A percentile compares a stretch with the other conserved stretches of the same genome.
These are phyloP conservation scores for Aspergillus udagawae DNA, from an alignment of 2,329 filamentous ascomycete genomes.

Conservation along the genomic window DNA sequence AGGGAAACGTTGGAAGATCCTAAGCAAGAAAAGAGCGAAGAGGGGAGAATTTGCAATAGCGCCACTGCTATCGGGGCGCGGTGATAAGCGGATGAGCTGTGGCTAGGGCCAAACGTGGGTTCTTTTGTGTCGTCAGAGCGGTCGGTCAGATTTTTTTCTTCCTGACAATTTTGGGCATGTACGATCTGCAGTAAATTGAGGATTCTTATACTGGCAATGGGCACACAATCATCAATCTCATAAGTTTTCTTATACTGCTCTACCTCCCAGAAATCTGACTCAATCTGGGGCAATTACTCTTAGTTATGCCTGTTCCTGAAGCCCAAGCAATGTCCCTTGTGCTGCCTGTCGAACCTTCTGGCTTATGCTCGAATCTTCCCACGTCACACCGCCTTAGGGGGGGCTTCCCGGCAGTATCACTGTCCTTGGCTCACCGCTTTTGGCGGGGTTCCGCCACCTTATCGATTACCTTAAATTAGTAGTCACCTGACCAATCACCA, in stretches of 20 bases:
- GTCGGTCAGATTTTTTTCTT: slow-evolving; percentile 17
- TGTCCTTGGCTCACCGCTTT: slow-evolving; percentile 7
- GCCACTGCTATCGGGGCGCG: slow-evolving; percentile 31
- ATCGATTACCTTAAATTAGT: slow-evolving; percentile 12
- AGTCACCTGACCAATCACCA: neutral
- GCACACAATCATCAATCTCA: neutral
- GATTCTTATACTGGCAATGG: neutral
- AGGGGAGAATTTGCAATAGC: slow-evolving; percentile 39
- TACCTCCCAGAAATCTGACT: neutral
- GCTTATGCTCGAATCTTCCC: slow-evolving; percentile 28
- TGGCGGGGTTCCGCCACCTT: slow-evolving; percentile 16
- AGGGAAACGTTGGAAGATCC: slow-evolving; percentile 6
- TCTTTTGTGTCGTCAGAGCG: slow-evolving; percentile 19
- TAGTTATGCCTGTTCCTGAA: neutral
- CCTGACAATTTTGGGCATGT: neutral
- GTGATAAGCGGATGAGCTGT: slow-evolving; percentile 23
- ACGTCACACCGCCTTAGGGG: slow-evolving; percentile 22
- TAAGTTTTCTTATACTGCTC: neutral
- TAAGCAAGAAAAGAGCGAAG: slow-evolving; percentile 17
- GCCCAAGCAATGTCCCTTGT: neutral
- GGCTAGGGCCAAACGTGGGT: slow-evolving; percentile 21
- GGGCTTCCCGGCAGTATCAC: slow-evolving; percentile 17
- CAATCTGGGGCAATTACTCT: neutral
- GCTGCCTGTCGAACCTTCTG: slow-evolving; percentile 38
- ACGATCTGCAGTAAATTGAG: neutral